Base-by-base conservation (phyloP, 2,329 filamentous ascomycete species). In the Pyrenochaeta sp. region DNA sequence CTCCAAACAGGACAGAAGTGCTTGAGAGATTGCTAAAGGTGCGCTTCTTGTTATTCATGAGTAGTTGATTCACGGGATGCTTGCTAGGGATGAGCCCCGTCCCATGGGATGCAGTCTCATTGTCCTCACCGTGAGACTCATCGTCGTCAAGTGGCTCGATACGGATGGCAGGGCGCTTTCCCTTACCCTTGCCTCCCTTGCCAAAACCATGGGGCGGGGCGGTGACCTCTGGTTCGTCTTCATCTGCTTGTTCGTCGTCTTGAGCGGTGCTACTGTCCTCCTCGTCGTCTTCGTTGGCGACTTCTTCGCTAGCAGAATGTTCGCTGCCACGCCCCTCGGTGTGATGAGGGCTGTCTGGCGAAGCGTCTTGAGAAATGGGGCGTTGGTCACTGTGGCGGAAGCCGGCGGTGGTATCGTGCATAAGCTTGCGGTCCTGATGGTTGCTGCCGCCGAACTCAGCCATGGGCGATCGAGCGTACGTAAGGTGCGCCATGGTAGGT, bases 11-110 rank as follows among this genome's bases (percentile, higher is more conserved):
- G 7, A 75, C 58, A 5, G 74, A 75, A 14, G 66, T 75, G 60
- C 70, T 75, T 42, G 73, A 76, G 10, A 76, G 61, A 44, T 72
- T 75, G 66, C 75, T 77, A 55, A 68, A 73, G 23, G 72, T 74
- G 40, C 75, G 74, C 53, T 77, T 76, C 58, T 76, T 76, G 58
- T 68, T 69, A 40, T 59, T 61, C 55, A 61, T 67, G 18, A 69
- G 60, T 37, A 69, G 49, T 17, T 69, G 65, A 36, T 64, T 69
- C 47, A 68, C 60, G 14, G 64, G 63, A 23, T 68, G 61, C 47
- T 72, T 73, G 60, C 61, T 66, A 48, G 61, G 56, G 12, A 61
- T 57, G 46, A 65, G 71, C 64, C 70, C 72, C 61, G 63, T 64
- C 58, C 63, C 70, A 51, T 57, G 58, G 51, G 64, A 64, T 50